Evolutionary conservation across 2,329 filamentous ascomycete genomes (phyloP).

Genomic region (Exophiala mesophila): DNA sequence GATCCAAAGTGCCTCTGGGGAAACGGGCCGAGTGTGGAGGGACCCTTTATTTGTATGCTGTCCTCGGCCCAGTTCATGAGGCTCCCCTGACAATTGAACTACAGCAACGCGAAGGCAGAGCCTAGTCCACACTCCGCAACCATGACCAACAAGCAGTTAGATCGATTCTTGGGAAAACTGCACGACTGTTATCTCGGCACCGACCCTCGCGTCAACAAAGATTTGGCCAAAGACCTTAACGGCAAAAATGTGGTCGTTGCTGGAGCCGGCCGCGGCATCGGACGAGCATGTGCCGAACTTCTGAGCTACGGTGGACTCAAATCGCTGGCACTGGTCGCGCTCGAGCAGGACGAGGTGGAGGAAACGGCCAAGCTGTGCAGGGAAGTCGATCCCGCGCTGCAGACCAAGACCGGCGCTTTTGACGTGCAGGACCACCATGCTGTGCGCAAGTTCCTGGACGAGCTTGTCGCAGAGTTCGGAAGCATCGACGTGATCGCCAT

Average conservation of each 20-base stretch:
- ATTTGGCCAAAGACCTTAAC: constrained; percentile 12
- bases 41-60: too few relatives aligned
- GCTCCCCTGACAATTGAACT: too few relatives aligned
- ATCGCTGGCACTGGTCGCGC: constrained; percentile 18
- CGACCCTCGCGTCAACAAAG: constrained; percentile 18
- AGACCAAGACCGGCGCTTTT: constrained; percentile 16
- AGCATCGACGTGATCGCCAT: constrained; percentile 42
- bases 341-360: constrained; percentile 18
- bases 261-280: constrained; percentile 53
- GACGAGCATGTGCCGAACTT: constrained; percentile 50
- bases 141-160: constrained; percentile 1
- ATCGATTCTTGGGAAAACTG: constrained; percentile 19
- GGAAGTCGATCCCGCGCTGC: constrained; percentile 13
- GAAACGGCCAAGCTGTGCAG: constrained; percentile 19
- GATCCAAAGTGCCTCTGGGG: too few relatives aligned
- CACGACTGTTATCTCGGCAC: constrained; percentile 19
- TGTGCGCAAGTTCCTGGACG: constrained; percentile 33
- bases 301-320: constrained; percentile 13
- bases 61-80: too few relatives aligned
- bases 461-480: constrained; percentile 39
- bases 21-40: too few relatives aligned
- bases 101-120: too few relatives aligned
- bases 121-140: too few relatives aligned
- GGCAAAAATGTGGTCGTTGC: constrained; percentile 49
- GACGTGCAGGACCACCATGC: constrained; percentile 38